Percentiles rank a stretch among this genome's conserved stretches.
These are phyloP conservation scores for Achaetomiella virescens DNA, from an alignment of 495 filamentous ascomycete species.

Conservation along the genomic window DNA sequence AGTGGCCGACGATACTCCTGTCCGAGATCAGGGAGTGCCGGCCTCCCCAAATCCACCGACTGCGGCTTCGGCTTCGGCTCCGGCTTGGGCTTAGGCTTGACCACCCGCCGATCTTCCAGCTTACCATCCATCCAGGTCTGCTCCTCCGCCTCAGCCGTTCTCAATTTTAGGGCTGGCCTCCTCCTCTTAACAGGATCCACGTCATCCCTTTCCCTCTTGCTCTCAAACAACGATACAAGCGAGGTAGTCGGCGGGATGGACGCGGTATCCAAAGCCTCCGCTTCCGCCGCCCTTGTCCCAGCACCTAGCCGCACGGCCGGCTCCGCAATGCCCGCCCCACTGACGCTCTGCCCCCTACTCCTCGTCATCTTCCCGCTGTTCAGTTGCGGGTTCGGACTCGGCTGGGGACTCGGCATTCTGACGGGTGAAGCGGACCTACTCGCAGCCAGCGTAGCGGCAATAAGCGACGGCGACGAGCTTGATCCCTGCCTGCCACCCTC, in stretches of 20 bases:
- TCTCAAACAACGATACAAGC: constrained; percentile 58
- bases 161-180: constrained; percentile 20
- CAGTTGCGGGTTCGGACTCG: constrained; percentile 27
- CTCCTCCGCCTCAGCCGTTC: constrained; percentile 9
- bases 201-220: constrained; percentile 20
- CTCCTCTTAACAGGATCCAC: constrained; percentile 38
- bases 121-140: neutral
- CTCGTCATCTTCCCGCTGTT: constrained; percentile 3
- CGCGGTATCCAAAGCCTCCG: constrained; percentile 41
- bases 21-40: neutral
- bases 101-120: neutral
- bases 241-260: constrained; percentile 52
- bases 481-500: constrained; percentile 1
- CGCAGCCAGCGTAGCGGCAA: constrained; percentile 52
- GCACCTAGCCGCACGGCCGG: constrained; percentile 18
- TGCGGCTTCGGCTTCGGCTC: constrained; percentile 11
- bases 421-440: constrained; percentile 41
- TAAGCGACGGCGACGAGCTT: constrained; percentile 42
- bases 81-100: constrained; percentile 16
- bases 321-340: constrained; percentile 21
- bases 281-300: constrained; percentile 16
- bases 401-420: constrained; percentile 22
- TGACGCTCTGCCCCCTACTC: constrained; percentile 21
- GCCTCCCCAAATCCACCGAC: neutral
- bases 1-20: neutral